These are phyloP conservation scores for Melanogaster broomeanus DNA, from an alignment of 768 basidiomycete genomes.

Conservation along the genomic window DNA sequence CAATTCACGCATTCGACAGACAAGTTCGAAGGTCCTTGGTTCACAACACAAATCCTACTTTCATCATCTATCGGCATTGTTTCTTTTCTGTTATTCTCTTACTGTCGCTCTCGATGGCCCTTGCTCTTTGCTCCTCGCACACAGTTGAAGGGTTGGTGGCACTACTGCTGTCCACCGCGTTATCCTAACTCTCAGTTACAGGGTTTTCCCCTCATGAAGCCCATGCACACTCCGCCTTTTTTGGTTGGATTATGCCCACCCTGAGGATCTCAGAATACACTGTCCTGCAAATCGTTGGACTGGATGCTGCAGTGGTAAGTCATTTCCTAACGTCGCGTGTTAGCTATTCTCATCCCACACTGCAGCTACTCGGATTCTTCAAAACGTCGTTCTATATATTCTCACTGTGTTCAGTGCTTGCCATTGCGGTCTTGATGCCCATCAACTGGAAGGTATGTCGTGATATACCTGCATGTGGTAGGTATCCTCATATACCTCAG, in stretches of 20 bases:
- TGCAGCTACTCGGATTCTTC: constrained; percentile 91
- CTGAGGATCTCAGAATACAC: constrained; percentile 89
- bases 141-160: constrained; percentile 81
- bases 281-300: constrained; percentile 91
- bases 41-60: constrained; percentile 84
- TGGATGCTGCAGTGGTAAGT: constrained; percentile 94
- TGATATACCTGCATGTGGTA: neutral
- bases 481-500: constrained; percentile 35
- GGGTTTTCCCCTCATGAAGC: constrained; percentile 95
- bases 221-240: constrained; percentile 82
- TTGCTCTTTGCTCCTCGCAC: constrained; percentile 91
- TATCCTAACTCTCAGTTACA: constrained; percentile 30
- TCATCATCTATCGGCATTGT: constrained; percentile 74
- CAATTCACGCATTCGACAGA: constrained; percentile 39
- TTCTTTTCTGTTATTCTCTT: constrained; percentile 88
- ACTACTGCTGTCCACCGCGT: neutral
- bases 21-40: constrained; percentile 93
- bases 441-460: constrained; percentile 83
- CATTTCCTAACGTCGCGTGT: neutral
- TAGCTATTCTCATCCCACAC: neutral
- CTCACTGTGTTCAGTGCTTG: constrained; percentile 80
- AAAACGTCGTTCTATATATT: constrained; percentile 95
- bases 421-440: constrained; percentile 87
- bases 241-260: constrained; percentile 96
- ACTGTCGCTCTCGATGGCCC: constrained; percentile 85